Evolutionary conservation across 1,284 basidiomycete genomes (phyloP).

Genomic region (Spongiforma sp.): DNA sequence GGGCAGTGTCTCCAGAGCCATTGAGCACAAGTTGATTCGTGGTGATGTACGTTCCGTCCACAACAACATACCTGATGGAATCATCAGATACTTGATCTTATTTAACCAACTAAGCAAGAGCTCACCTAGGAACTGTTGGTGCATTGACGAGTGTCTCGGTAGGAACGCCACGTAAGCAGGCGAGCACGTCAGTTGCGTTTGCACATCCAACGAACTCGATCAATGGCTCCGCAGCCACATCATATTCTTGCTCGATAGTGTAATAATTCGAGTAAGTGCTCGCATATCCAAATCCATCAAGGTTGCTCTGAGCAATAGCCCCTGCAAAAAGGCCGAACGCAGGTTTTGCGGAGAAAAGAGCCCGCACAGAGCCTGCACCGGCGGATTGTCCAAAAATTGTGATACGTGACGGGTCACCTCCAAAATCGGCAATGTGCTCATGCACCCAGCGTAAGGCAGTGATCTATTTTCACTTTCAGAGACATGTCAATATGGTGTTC

Average conservation of each 20-base stretch:
- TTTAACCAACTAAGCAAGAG: neutral
- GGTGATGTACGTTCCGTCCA: conserved; percentile 50
- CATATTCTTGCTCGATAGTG: conserved; percentile 39
- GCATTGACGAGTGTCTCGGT: conserved; percentile 40
- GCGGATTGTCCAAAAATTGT: conserved; percentile 46
- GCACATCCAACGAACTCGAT: conserved; percentile 42
- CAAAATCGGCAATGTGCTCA: conserved; percentile 29
- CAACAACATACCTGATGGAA: conserved; percentile 44
- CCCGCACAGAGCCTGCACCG: conserved; percentile 46
- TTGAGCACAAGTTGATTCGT: conserved; percentile 45
- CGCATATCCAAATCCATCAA: conserved; percentile 52
- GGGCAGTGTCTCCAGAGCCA: conserved; percentile 43
- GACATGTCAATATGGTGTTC: neutral
- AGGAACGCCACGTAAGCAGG: conserved; percentile 40
- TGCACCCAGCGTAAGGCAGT: conserved; percentile 32
- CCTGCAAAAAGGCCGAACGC: conserved; percentile 52
- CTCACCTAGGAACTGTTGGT: conserved; percentile 40
- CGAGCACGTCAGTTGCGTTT: conserved; percentile 29
- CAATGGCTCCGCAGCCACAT: conserved; percentile 40
- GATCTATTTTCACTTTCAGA: conserved; percentile 8
- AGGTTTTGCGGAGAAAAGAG: conserved; percentile 46
- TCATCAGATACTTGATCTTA: neutral
- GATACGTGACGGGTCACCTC: conserved; percentile 38
- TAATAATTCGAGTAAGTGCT: conserved; percentile 45
- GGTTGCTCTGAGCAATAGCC: conserved; percentile 53